Base-by-base conservation (phyloP, 257 asterid genomes). In the Marsdenia floribunda region DNA sequence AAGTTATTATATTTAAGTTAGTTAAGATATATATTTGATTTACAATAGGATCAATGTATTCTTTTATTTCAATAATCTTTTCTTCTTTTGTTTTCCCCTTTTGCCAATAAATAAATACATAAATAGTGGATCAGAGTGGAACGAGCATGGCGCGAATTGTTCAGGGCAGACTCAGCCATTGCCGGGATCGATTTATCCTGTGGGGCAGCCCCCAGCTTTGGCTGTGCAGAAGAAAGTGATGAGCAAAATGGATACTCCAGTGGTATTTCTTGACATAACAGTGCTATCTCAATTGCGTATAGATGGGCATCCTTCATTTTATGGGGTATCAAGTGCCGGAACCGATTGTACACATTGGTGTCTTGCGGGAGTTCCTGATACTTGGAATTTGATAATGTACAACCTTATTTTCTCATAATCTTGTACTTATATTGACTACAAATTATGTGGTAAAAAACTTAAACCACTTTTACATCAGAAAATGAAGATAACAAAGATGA, bases 281-380 rank as follows among this genome's bases (percentile, higher is more conserved):
- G 77, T 63, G 2, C 79, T 85, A 10, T 80, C 88, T 6, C 86
- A 85, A 35, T 42, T 82, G 16, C 66, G 88, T 14, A 75, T 80
- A 58, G 88, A 85, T 69, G 88, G 85, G 22, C 88, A 85, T 40
- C 85, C 86, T 52, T 54, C 82, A 18, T 42, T 68, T 37, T 68
- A 82, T 70, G 85, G 81, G 6, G 68, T 13, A n/a, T 42, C 58
- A 53, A 75, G 82, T 52, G 54, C 54, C 22, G 80, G 68, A 33
- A 54, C 26, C 9, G 85, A 82, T 65, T 85, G 88, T 70, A 76
- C 81, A 57, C 88, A 85, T 74, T 85, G 86, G 86, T 85, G 88
- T 35, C 80, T 85, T 26, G 72, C 85, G 49, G 88, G 88, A 7
- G 84, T 82, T 44, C 85, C 86, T 12, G 87, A 82, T 78, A 80